Evolutionary conservation across 495 filamentous ascomycete species (phyloP).

Genomic region (Xylaria sp.): DNA sequence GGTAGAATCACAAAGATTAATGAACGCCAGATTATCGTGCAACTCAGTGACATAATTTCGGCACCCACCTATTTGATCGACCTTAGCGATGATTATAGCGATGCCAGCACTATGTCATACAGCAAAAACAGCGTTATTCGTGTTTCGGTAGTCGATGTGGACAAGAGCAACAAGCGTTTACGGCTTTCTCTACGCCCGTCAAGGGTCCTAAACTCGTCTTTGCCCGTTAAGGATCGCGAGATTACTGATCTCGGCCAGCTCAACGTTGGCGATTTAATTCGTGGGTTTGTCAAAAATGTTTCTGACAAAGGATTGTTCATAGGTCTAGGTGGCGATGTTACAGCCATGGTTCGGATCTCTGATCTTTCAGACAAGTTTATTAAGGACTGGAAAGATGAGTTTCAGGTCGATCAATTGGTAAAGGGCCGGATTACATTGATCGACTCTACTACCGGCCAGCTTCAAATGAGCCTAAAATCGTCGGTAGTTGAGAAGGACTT

Average conservation of each 20-base stretch:
- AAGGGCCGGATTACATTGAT: slow-evolving; percentile 80
- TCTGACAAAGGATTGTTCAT: slow-evolving; percentile 88
- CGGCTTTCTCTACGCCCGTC: slow-evolving; percentile 85
- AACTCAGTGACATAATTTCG: slow-evolving; percentile 77
- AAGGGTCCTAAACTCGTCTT: slow-evolving; percentile 82
- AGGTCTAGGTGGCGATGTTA: slow-evolving; percentile 76
- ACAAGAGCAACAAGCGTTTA: slow-evolving; percentile 82
- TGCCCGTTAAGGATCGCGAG: slow-evolving; percentile 83
- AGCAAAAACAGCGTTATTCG: slow-evolving; percentile 85
- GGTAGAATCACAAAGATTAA: slow-evolving; percentile 84
- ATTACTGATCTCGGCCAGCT: slow-evolving; percentile 71
- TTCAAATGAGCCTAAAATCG: slow-evolving; percentile 86
- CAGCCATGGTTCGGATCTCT: slow-evolving; percentile 79
- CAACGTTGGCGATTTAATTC: slow-evolving; percentile 77
- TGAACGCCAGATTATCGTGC: slow-evolving; percentile 82
- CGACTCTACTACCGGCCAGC: slow-evolving; percentile 66
- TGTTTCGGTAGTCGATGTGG: slow-evolving; percentile 80
- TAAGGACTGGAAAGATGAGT: slow-evolving; percentile 94
- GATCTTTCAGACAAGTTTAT: slow-evolving; percentile 90
- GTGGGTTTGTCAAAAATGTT: slow-evolving; percentile 88
- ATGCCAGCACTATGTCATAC: slow-evolving; percentile 66
- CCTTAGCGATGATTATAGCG: slow-evolving; percentile 83
- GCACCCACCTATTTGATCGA: slow-evolving; percentile 79
- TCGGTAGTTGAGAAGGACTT: slow-evolving; percentile 83
- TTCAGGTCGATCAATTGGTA: slow-evolving; percentile 85